Evolutionary conservation across 805 yeast species (phyloP).

Genomic region (Priceomyces fermenticarens): DNA sequence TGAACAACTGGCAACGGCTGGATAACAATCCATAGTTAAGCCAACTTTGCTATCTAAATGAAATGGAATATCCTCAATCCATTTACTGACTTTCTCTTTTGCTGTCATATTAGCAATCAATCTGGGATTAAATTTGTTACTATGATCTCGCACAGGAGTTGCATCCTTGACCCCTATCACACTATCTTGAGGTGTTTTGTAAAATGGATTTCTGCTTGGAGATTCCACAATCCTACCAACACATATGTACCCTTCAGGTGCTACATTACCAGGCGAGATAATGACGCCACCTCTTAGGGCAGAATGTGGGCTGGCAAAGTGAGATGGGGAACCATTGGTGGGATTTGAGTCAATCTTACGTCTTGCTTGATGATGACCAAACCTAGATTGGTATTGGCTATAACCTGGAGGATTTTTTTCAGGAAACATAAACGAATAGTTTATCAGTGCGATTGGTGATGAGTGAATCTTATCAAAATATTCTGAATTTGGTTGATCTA

Average conservation of each 20-base stretch:
- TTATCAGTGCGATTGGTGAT: no score
- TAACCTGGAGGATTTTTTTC: no score
- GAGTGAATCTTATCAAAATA: no score
- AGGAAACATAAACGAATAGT: no score
- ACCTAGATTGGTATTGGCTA: no score
- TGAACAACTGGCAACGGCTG: conserved; percentile 40
- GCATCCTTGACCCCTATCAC: conserved; percentile 5
- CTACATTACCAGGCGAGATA: conserved; percentile 10
- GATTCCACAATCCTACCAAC: conserved; percentile 11
- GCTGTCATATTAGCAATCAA: conserved; percentile 60
- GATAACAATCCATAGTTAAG: conserved; percentile 42
- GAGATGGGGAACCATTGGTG: not conserved
- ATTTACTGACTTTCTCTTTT: conserved; percentile 59
- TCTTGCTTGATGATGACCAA: no score
- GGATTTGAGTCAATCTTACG: not conserved
- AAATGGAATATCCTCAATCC: conserved; percentile 62
- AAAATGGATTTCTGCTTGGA: conserved; percentile 3
- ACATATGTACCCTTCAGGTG: conserved; percentile 12
- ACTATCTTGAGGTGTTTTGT: conserved; percentile 7
- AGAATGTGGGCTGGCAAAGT: conserved; percentile 4
- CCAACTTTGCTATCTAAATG: conserved; percentile 21
- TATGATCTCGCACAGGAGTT: conserved; percentile 5
- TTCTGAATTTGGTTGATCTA: no score
- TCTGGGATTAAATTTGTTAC: conserved; percentile 54
- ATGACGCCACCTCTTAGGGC: conserved; percentile 9